Conservation (phyloP, 2,329 filamentous ascomycete genomes). For the Malbranchea zuffiana region DNA sequence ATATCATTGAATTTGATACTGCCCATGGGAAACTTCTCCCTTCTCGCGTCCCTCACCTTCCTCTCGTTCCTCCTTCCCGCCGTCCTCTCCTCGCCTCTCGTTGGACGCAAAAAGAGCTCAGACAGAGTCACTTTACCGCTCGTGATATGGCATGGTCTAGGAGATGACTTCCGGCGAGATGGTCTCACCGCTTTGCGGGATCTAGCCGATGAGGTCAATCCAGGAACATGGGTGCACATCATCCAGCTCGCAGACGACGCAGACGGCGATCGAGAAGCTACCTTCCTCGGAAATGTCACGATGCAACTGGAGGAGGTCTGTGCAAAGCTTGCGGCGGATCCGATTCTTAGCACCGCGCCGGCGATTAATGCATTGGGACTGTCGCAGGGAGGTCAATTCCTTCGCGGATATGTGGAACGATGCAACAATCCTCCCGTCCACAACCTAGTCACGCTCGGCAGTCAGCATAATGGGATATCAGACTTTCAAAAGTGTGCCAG, state of each 20-base stretch:
- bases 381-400: constrained; percentile 89
- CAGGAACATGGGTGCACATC: constrained; percentile 74
- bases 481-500: constrained; percentile 64
- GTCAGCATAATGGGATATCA: constrained; percentile 83
- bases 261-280: constrained; percentile 62
- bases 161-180: constrained; percentile 56
- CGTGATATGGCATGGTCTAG: constrained; percentile 87
- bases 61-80: neutral
- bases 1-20: no score
- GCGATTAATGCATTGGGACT: constrained; percentile 88
- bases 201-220: constrained; percentile 62
- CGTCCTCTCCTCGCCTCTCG: constrained; percentile 3
- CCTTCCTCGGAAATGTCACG: constrained; percentile 84
- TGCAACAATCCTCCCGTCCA: constrained; percentile 68
- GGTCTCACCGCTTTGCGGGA: constrained; percentile 60
- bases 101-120: constrained; percentile 3
- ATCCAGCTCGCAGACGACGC: constrained; percentile 59
- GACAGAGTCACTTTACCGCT: constrained; percentile 59
- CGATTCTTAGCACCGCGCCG: constrained; percentile 68
- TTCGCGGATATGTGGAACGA: constrained; percentile 80
- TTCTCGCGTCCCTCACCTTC: no score
- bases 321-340: constrained; percentile 60
- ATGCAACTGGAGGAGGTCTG: constrained; percentile 68
- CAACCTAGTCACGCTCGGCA: constrained; percentile 77
- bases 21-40: no score